These are phyloP conservation scores for Tolypocladium sp. DNA, from an alignment of 2,329 filamentous ascomycete genomes.

Conservation along the genomic window DNA sequence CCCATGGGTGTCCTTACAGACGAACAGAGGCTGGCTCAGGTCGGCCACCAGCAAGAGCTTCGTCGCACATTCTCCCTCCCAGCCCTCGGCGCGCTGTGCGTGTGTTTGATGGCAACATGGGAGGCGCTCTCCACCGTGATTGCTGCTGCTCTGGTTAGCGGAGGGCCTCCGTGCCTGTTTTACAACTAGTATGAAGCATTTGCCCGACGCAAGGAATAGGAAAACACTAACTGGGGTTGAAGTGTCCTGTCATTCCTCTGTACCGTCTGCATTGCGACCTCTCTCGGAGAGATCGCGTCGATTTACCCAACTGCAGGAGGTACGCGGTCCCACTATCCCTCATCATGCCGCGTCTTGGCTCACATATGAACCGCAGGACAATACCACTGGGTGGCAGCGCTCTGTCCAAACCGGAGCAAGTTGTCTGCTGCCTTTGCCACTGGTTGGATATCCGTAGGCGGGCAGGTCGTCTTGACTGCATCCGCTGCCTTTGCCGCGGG, in stretches of 20 bases:
- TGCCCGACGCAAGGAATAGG: not conserved
- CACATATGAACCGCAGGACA: constrained; percentile 19
- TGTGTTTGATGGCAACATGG: constrained; percentile 43
- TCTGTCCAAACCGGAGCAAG: constrained; percentile 10
- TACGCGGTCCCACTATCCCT: constrained; percentile 1
- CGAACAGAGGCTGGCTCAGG: constrained; percentile 14
- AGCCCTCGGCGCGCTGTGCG: constrained; percentile 31
- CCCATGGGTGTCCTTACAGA: constrained; percentile 7
- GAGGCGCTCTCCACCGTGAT: constrained; percentile 38
- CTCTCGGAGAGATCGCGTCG: constrained; percentile 28
- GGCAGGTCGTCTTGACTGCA: constrained; percentile 34
- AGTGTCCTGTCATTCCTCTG: constrained; percentile 32
- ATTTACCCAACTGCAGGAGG: constrained; percentile 25
- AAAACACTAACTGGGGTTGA: constrained; percentile 1
- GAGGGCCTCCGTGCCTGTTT: constrained; percentile 35
- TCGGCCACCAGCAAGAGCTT: constrained; percentile 21
- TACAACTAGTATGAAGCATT: constrained; percentile 27
- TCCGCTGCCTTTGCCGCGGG: constrained; percentile 37
- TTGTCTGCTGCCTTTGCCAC: constrained; percentile 12
- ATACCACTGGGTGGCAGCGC: constrained; percentile 35
- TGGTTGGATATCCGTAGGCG: constrained; percentile 36
- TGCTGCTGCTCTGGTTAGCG: constrained; percentile 30
- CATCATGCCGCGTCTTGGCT: not conserved
- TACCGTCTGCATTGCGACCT: constrained; percentile 26
- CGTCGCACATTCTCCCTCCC: constrained; percentile 27